Percentiles rank a stretch among this genome's conserved stretches.
phyloP scores from a whole-genome alignment of 2,329 filamentous ascomycete genomes.

The Aspergillus viridinutans region DNA sequence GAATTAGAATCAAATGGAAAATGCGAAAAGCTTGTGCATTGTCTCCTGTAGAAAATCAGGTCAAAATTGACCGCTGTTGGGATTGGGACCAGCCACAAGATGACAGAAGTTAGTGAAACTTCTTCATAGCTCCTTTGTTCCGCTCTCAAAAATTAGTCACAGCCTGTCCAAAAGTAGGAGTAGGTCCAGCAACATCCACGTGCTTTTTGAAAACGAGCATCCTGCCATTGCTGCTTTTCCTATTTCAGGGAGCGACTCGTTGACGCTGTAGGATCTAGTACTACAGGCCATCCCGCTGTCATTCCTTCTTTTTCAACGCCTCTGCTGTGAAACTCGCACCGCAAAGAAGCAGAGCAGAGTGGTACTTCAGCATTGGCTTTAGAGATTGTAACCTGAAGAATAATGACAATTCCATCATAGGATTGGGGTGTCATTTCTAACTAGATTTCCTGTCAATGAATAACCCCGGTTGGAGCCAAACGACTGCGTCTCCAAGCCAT shows the following conservation, averaged over 20 bases:
- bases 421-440: not conserved
- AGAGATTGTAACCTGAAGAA: not conserved
- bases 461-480: constrained; percentile 3
- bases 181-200: not conserved
- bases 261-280: constrained; percentile 13
- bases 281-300: constrained; percentile 33
- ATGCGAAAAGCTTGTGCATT: not conserved
- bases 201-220: constrained; percentile 5
- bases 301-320: constrained; percentile 20
- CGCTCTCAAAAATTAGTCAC: not conserved
- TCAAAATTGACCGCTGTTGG: constrained; percentile 8
- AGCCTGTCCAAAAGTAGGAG: not conserved
- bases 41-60: constrained; percentile 7
- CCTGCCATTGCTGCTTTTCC: not conserved
- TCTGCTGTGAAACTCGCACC: constrained; percentile 29
- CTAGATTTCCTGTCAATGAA: not conserved
- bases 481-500: constrained; percentile 10
- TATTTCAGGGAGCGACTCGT: not conserved
- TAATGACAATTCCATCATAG: not conserved
- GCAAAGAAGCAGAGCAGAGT: constrained; percentile 6
- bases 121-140: constrained; percentile 2
- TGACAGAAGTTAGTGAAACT: constrained; percentile 10
- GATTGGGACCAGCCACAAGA: constrained; percentile 18
- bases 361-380: constrained; percentile 4
- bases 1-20: not conserved